Evolutionary conservation across 208 protist species (phyloP).

Genomic region (Zelonia costaricensis): DNA sequence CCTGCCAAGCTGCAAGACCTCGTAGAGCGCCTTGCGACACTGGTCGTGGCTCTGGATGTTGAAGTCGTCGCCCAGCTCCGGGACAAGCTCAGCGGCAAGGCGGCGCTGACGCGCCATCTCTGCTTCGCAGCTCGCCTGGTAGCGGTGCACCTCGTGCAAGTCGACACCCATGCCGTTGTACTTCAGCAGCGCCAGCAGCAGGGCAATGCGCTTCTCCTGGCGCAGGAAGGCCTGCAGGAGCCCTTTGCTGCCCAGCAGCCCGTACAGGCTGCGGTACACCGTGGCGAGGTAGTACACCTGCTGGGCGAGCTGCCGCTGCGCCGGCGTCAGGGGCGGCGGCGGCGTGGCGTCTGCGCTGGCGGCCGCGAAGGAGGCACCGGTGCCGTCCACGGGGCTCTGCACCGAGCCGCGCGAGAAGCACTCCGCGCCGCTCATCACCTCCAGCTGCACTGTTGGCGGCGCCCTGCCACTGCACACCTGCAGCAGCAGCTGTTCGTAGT

Average conservation of each 20-base stretch:
- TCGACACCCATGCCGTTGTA: constrained; percentile 68
- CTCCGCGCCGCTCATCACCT: constrained; percentile 4
- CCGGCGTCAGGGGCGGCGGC: constrained; percentile 19
- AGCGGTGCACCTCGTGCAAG: constrained; percentile 59
- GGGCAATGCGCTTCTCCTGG: constrained; percentile 81
- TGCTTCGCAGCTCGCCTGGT: constrained; percentile 43
- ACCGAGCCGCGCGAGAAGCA: not conserved
- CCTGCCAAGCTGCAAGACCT: constrained; percentile 82
- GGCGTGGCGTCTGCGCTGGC: too few relatives aligned
- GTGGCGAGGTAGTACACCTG: constrained; percentile 77
- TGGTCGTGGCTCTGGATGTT: constrained; percentile 90
- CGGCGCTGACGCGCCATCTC: constrained; percentile 48
- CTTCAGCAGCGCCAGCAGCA: constrained; percentile 79
- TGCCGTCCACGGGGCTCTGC: too few relatives aligned
- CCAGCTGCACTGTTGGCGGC: constrained; percentile 26
- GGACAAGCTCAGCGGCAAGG: constrained; percentile 44
- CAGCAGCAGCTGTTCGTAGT: constrained; percentile 32
- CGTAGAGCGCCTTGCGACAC: constrained; percentile 75
- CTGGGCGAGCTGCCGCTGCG: constrained; percentile 49
- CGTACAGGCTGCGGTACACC: constrained; percentile 81
- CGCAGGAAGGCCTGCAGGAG: constrained; percentile 85
- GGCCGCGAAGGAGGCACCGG: too few relatives aligned
- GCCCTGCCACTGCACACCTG: constrained; percentile 25
- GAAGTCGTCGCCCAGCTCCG: constrained; percentile 53
- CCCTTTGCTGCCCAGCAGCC: constrained; percentile 67